Conservation (phyloP, 768 basidiomycete species). For the Sistotremastrum niveocremeum region DNA sequence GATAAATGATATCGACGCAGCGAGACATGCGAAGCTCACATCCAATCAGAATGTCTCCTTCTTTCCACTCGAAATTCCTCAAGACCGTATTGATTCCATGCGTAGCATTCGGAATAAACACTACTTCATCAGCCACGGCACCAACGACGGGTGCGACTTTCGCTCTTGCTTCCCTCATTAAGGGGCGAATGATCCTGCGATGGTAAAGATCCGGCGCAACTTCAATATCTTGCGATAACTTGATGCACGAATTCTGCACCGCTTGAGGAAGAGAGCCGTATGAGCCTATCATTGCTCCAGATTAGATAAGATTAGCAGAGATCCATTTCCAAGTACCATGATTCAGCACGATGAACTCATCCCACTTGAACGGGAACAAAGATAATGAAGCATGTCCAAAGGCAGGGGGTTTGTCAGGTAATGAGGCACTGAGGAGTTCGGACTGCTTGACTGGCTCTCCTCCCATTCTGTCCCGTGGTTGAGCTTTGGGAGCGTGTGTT, state of each 20-base stretch:
- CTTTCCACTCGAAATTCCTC: constrained; percentile 51
- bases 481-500: too few relatives aligned
- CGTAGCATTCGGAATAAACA: constrained; percentile 44
- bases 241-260: constrained; percentile 15
- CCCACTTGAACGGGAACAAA: too few relatives aligned
- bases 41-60: constrained; percentile 51
- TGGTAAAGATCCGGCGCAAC: constrained; percentile 20
- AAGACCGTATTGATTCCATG: constrained; percentile 55
- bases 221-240: constrained; percentile 16
- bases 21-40: constrained; percentile 22
- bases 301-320: not conserved
- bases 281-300: constrained; percentile 11
- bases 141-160: constrained; percentile 17
- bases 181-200: constrained; percentile 13
- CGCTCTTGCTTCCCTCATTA: constrained; percentile 14
- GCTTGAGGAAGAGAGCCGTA: constrained; percentile 21
- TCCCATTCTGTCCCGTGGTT: too few relatives aligned
- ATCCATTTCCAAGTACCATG: constrained; percentile 13
- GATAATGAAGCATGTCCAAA: too few relatives aligned
- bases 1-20: not conserved
- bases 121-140: constrained; percentile 18
- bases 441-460: too few relatives aligned
- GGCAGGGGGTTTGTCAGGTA: too few relatives aligned
- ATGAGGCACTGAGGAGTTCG: too few relatives aligned
- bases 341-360: constrained; percentile 11